Base-by-base conservation (phyloP, 2,329 filamentous ascomycete species). In the Saccharata proteae region DNA sequence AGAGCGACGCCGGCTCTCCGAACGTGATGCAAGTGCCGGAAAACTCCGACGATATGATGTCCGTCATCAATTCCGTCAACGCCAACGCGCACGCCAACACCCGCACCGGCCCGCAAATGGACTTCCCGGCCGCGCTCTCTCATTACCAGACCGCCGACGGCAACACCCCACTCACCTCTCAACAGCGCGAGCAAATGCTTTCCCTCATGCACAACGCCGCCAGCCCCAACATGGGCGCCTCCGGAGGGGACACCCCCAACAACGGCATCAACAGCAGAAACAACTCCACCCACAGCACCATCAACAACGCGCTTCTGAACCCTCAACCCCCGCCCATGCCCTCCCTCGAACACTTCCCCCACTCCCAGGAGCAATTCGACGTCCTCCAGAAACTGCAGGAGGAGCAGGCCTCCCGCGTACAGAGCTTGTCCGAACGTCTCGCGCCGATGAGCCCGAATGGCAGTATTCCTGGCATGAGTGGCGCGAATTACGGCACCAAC, bases 381-480 rank as follows among this genome's bases (percentile, higher is more conserved):
- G 69, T 80, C 17, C 65, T 96, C 2, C 74, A 82, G 40, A 77
- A 77, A 25, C 64, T 93, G 45, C 82, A 92, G 48, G 71, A 74
- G 15, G 76, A 88, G 37, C 85, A 93, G 46, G 76, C 80, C 38
- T 69, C 69, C 28, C 79, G 80, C 29, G 79, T 94, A 1, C 73
- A 81, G 38, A 74, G 81, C 36, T 64, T 94, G 7, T 75, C 75
- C 30, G 75, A 73, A 34, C 61, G 84, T 11, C 67, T 94, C 6
- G 77, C 80, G 5, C 85, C 85, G 0, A 65, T 93, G 9, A 86
- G 78, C 45, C 85, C 85, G 0, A 81, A 74, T 1, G 84, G 83
- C 4, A 69, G 71, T 11, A 81, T 93, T 16, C 32, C 34, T 3
- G 40, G 34, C 13, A 21, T 43, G 13, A 14, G 16, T 13, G n/a